These are phyloP conservation scores for Candida germanica DNA, from an alignment of 805 yeast species.

Conservation along the genomic window DNA sequence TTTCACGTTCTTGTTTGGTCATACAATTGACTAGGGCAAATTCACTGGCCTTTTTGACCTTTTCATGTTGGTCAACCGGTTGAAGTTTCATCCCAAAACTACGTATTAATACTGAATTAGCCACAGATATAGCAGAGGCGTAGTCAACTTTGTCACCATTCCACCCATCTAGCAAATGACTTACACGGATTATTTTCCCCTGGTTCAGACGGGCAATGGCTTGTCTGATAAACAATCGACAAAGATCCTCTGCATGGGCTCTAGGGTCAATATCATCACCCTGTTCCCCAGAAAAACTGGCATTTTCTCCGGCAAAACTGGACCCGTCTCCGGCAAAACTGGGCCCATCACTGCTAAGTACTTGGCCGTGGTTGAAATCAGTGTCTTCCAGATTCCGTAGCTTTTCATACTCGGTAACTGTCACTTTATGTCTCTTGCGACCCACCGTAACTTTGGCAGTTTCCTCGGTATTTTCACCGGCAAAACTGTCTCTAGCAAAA, in stretches of 20 bases:
- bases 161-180: slow-evolving; percentile 12
- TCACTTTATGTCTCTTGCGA: not conserved
- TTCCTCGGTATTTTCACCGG: no score
- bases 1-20: slow-evolving; percentile 15
- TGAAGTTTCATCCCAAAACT: slow-evolving; percentile 2
- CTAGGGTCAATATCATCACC: not conserved
- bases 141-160: slow-evolving; percentile 7
- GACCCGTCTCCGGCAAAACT: no score
- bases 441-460: no score
- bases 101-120: not conserved
- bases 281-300: no score
- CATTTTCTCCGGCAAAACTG: no score
- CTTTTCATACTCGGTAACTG: not conserved
- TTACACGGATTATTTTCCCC: slow-evolving; percentile 16
- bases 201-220: slow-evolving; percentile 3
- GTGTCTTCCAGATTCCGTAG: no score
- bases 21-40: slow-evolving; percentile 17
- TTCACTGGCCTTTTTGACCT: slow-evolving; percentile 12
- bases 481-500: no score
- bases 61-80: slow-evolving; percentile 4
- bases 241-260: slow-evolving; percentile 10
- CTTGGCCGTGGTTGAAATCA: no score
- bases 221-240: slow-evolving; percentile 1
- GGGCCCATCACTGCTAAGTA: no score
- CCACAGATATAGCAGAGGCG: slow-evolving; percentile 10